Evolutionary conservation across 2,329 filamentous ascomycete genomes (phyloP).

Genomic region (Calonectria pauciramosa): DNA sequence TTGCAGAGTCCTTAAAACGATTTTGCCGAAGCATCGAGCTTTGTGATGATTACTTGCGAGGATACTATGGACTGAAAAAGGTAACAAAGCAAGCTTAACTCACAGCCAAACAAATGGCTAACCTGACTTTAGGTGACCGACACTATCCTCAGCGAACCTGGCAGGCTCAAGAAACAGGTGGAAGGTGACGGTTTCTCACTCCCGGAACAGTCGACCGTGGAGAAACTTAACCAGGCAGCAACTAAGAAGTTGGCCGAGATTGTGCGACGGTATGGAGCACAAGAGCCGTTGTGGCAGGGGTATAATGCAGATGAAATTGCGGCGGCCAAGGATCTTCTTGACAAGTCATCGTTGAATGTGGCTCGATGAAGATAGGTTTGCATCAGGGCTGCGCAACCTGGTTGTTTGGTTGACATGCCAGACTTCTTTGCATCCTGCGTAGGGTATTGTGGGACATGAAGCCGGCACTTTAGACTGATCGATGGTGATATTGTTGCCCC

Average conservation of each 20-base stretch:
- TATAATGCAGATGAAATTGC: constrained; percentile 80
- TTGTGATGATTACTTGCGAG: constrained; percentile 91
- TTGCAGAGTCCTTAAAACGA: constrained; percentile 83
- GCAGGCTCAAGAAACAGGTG: constrained; percentile 59
- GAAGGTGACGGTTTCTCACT: constrained; percentile 66
- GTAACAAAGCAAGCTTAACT: constrained; percentile 58
- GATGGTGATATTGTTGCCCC: constrained; percentile 28
- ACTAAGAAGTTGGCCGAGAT: constrained; percentile 84
- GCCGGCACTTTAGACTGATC: constrained; percentile 24
- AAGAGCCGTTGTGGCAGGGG: constrained; percentile 78
- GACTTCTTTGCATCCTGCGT: constrained; percentile 30
- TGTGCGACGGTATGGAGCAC: constrained; percentile 71
- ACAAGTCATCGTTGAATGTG: constrained; percentile 61
- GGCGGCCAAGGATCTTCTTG: constrained; percentile 77
- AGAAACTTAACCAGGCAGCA: constrained; percentile 79
- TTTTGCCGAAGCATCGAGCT: constrained; percentile 94
- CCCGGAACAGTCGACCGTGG: constrained; percentile 70
- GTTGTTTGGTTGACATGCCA: constrained; percentile 24
- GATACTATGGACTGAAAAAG: constrained; percentile 91
- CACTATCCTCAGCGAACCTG: constrained; percentile 60
- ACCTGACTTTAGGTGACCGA: constrained; percentile 59
- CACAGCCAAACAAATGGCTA: constrained; percentile 3
- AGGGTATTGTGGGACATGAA: constrained; percentile 27
- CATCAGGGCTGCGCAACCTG: constrained; percentile 22
- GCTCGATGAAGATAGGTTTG: constrained; percentile 55